These are phyloP conservation scores for Closterium sp. DNA, from an alignment of 139 green algal species.

Conservation along the genomic window DNA sequence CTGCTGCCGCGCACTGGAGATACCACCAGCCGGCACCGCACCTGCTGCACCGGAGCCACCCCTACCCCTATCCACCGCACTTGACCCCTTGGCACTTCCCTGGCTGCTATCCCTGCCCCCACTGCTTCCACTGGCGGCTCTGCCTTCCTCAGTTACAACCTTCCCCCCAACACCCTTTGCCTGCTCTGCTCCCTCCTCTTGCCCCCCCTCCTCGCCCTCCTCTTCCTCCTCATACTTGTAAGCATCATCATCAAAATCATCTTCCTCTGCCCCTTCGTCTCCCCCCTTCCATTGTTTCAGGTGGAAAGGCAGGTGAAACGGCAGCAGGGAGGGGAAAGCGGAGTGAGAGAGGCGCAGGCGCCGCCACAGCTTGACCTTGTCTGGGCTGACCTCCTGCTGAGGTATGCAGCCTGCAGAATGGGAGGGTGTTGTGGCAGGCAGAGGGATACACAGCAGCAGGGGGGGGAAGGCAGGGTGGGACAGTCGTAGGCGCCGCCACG, in stretches of 20 bases:
- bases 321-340: not conserved
- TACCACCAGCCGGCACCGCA: too few relatives aligned
- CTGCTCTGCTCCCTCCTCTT: not conserved
- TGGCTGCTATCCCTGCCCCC: too few relatives aligned
- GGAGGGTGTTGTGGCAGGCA: too few relatives aligned
- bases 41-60: not conserved
- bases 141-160: not conserved
- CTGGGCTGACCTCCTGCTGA: conserved; percentile 11
- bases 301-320: not conserved
- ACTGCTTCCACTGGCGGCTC: not conserved
- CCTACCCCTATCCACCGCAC: not conserved
- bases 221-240: not conserved
- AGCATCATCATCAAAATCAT: not conserved
- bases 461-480: conserved; percentile 7
- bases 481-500: not conserved
- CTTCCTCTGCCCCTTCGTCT: too few relatives aligned
- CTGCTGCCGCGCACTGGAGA: not conserved
- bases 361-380: conserved; percentile 11
- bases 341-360: not conserved
- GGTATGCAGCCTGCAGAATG: not conserved
- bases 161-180: not conserved
- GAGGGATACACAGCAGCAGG: not conserved
- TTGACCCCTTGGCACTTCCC: too few relatives aligned
- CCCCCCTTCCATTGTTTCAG: not conserved
- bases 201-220: not conserved